Evolutionary conservation across 1,284 basidiomycete genomes (phyloP).

Genomic region (Naganishia albida): DNA sequence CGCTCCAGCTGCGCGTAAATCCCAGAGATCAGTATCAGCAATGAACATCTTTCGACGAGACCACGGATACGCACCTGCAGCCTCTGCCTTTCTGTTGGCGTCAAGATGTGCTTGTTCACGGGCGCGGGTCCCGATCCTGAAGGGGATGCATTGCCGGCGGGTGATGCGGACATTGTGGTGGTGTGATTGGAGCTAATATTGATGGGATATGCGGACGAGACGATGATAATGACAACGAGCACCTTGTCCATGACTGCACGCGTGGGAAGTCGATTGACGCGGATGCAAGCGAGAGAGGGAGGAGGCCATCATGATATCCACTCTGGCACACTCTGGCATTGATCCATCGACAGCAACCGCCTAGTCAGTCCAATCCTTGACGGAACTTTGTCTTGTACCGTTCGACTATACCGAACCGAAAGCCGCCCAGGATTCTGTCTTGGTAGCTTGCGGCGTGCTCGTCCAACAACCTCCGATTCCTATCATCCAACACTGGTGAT

Average conservation of each 20-base stretch:
- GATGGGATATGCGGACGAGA: not conserved
- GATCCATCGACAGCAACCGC: no score
- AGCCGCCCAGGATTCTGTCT: no score
- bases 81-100: conserved; percentile 40
- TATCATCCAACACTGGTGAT: no score
- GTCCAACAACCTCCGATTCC: no score
- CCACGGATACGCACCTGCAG: conserved; percentile 36
- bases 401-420: no score
- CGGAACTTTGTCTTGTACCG: no score
- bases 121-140: conserved; percentile 13
- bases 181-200: not conserved
- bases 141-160: conserved; percentile 4
- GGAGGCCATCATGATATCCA: no score
- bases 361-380: no score
- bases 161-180: conserved; percentile 2
- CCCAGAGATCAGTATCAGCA: conserved; percentile 4
- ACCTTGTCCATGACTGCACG: no score
- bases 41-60: not conserved
- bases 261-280: conserved; percentile 14
- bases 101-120: conserved; percentile 40
- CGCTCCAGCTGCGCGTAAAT: conserved; percentile 26
- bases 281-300: conserved; percentile 2
- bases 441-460: no score
- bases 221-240: not conserved
- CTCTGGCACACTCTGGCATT: no score